Evolutionary conservation across 805 yeast genomes (phyloP).

Genomic region (Candida yuanshanica): DNA sequence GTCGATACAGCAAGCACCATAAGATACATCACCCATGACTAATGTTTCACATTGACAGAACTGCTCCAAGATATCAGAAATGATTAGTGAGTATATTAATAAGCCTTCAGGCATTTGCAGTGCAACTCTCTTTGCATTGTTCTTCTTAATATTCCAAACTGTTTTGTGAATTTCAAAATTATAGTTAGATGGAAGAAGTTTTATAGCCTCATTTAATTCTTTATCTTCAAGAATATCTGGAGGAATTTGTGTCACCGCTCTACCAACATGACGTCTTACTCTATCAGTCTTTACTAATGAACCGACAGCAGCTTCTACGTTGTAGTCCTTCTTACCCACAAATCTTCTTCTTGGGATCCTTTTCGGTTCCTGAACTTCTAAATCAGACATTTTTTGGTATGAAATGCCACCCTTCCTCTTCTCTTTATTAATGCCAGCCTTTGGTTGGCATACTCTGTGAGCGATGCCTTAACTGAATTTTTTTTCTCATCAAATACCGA

Average conservation of each 20-base stretch:
- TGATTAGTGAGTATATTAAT: constrained; percentile 76
- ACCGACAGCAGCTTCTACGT: constrained; percentile 11
- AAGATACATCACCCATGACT: constrained; percentile 98
- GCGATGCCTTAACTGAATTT: background rate
- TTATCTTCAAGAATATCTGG: constrained; percentile 72
- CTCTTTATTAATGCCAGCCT: background rate
- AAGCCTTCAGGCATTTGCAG: constrained; percentile 97
- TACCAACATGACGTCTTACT: constrained; percentile 35
- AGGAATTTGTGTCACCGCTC: constrained; percentile 84
- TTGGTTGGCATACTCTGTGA: background rate
- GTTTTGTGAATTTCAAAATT: constrained; percentile 96
- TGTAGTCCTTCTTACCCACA: constrained; percentile 43
- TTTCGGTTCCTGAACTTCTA: constrained; percentile 6
- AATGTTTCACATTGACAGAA: constrained; percentile 83
- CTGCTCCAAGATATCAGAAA: constrained; percentile 90
- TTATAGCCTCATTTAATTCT: constrained; percentile 80
- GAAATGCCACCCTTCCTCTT: no score
- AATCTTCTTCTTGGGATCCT: constrained; percentile 47
- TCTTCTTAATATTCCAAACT: constrained; percentile 82
- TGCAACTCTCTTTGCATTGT: constrained; percentile 76
- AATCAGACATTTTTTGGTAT: background rate
- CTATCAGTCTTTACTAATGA: constrained; percentile 22
- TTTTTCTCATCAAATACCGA: background rate
- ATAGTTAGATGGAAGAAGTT: constrained; percentile 81
- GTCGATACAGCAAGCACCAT: constrained; percentile 98